These are phyloP conservation scores for Chaetomiaceae sp. DNA, from an alignment of 2,329 filamentous ascomycete species.

Conservation along the genomic window DNA sequence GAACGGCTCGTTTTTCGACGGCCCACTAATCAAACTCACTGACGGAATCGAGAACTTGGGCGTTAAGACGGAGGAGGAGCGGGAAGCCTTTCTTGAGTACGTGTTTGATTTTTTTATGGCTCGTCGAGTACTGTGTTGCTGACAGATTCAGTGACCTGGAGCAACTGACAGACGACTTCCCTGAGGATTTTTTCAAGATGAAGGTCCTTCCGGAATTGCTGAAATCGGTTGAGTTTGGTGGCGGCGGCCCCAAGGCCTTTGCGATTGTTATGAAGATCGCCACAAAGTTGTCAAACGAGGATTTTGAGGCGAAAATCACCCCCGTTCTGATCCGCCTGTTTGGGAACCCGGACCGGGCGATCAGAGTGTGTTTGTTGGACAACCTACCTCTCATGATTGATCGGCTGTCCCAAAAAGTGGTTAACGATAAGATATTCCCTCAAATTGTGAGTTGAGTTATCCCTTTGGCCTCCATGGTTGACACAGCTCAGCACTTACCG, in stretches of 20 bases:
- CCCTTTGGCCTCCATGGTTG: background rate
- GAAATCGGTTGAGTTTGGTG: constrained; percentile 99
- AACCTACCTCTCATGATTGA: constrained; percentile 90
- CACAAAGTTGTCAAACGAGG: constrained; percentile 78
- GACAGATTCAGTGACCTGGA: constrained; percentile 64
- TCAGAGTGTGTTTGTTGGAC: constrained; percentile 86
- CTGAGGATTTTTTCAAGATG: constrained; percentile 96
- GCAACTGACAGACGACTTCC: constrained; percentile 85
- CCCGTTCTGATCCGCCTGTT: constrained; percentile 87
- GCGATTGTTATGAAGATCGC: constrained; percentile 86
- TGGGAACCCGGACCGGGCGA: constrained; percentile 82
- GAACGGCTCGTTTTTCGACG: constrained; percentile 84
- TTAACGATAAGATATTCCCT: constrained; percentile 96
- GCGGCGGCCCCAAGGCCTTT: constrained; percentile 89
- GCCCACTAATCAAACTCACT: constrained; percentile 83
- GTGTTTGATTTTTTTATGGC: constrained; percentile 22
- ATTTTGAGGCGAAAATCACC: constrained; percentile 79
- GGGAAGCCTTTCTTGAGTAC: constrained; percentile 75
- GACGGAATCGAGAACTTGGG: constrained; percentile 91
- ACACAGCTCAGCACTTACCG: background rate
- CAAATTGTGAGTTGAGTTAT: constrained; percentile 61
- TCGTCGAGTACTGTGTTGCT: constrained; percentile 22
- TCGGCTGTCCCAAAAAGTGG: constrained; percentile 76
- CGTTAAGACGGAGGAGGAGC: constrained; percentile 77
- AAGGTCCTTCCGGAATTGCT: constrained; percentile 91